These are phyloP conservation scores for Mortierella sp. DNA, from an alignment of 371 early-diverging fungal genomes.

Conservation along the genomic window DNA sequence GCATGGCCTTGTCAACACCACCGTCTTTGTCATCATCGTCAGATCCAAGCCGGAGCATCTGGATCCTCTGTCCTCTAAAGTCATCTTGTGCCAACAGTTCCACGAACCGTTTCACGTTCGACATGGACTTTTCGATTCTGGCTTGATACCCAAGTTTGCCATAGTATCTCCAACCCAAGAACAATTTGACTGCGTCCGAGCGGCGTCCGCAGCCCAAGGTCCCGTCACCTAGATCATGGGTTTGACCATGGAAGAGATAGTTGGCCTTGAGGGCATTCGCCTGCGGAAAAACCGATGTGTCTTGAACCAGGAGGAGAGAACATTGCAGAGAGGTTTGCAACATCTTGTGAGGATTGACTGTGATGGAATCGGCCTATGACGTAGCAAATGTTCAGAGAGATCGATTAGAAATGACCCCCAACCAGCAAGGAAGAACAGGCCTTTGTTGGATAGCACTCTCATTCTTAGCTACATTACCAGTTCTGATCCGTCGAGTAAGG, in stretches of 20 bases:
- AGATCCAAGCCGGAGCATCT: constrained; percentile 46
- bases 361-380: constrained; percentile 73
- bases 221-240: constrained; percentile 82
- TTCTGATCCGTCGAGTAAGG: constrained; percentile 64
- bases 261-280: constrained; percentile 74
- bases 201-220: constrained; percentile 89
- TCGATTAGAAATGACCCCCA: background rate
- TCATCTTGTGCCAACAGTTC: constrained; percentile 39
- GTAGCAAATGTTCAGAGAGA: constrained; percentile 2
- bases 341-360: constrained; percentile 89
- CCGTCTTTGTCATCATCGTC: constrained; percentile 11
- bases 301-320: constrained; percentile 75
- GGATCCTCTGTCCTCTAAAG: constrained; percentile 26
- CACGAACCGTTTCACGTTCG: constrained; percentile 40
- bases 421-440: too few species aligned
- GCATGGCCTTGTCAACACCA: constrained; percentile 13
- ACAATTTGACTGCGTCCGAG: constrained; percentile 86
- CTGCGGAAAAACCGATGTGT: constrained; percentile 61
- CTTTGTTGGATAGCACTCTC: too few species aligned
- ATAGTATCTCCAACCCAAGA: constrained; percentile 84
- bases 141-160: constrained; percentile 59
- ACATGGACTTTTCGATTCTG: constrained; percentile 45
- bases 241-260: constrained; percentile 82
- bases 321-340: constrained; percentile 88
- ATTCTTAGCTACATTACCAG: constrained; percentile 49